Evolutionary conservation across 2,329 filamentous ascomycete species (phyloP), one percentile per base, ranked within the genome.

Genomic region (Akanthomyces dipterigenus): DNA sequence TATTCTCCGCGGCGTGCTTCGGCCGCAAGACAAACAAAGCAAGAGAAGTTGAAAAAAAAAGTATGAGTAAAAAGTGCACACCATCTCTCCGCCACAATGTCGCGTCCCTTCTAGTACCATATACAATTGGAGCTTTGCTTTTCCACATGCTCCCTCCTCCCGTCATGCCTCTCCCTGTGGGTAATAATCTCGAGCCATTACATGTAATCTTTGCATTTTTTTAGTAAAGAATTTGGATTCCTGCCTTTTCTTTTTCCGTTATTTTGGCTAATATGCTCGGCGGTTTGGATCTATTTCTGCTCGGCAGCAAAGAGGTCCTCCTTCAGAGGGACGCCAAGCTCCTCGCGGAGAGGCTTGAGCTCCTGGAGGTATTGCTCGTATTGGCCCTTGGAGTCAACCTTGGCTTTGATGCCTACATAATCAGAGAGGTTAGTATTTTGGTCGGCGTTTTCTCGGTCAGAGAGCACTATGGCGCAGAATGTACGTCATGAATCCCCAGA

Each of bases 371-470:
- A 97, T 82, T 96, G 89, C 74, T 97, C 85, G 82, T 99, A 99
- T 82, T 99, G 95, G 73, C 86, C 86, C 79, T 91, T 89, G 87
- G 96, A 99, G 86, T 99, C 95, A 70, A 98, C 95, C 87, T 99
- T 99, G 79, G 92, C 91, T 83, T 96, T 97, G 85, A 99, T 89
- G 73, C 93, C 93, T 96, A 66, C 66, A 34, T 22, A 24, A 42
- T 46, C 48, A 34, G 45, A n/a, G 24, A 34, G 36, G 38, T 60
- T 31, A 50, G 48, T n/a, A 51, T 22, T 12, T 34, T 14, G 22
- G 7, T 16, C 20, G n/a, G 43, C 18, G 28, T n/a, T 11, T 4
- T 31, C 12, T 31, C 40, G 22, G 26, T 6, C 31, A 34, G 14
- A 8, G 28, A 28, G 26, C n/a, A 14, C n/a, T 18, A 24, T 34